Evolutionary conservation across 495 filamentous ascomycete genomes (phyloP), one percentile per base, ranked within the genome.

Genomic region (Aspergillus saccharolyticus): DNA sequence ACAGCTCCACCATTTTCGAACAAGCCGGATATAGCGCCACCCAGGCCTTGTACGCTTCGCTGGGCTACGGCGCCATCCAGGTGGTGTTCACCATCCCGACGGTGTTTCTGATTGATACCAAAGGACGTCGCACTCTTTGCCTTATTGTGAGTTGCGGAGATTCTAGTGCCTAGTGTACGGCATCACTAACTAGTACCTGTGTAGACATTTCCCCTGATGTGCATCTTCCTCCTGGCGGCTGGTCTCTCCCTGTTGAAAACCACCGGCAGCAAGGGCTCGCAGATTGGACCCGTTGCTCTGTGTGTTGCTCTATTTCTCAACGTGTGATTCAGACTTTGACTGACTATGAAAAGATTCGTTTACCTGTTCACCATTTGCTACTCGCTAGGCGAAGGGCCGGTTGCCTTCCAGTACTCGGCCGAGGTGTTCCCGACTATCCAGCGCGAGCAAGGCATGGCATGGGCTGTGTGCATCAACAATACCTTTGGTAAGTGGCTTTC

Each of bases 191-290:
- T 54, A 74, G n/a, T 72, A 73, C 75, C 87, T 2, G 77, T 88
- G 4, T 83, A 90, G 72, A 94, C 89, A 6, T 92, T 91, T 74
- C 89, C 89, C 0, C 76, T 89, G 21, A 91, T 92, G 89, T 65
- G 84, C 75, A 55, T 89, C 79, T 55, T 80, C 80, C 71, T 92
- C 21, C 74, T 92, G 0, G 85, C 83, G 0, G 87, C 82, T 1
- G 89, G 87, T 2, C 74, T 90, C 19, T 88, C 74, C 47, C 71
- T 76, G 42, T 66, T 75, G 16, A 78, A 79, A 15, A 57, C 63
- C 0, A 33, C 59, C 18, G 45, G 52, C 16, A 67, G 54, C 44
- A 42, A 44, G 10, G 64, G 54, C 0, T 43, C 30, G 16, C 56
- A 61, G 17, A 65, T 72, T 45, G 60, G 61, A 17, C 70, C 68